Conservation (phyloP, 2,329 filamentous ascomycete genomes). For the Ambrosiella xylebori region DNA sequence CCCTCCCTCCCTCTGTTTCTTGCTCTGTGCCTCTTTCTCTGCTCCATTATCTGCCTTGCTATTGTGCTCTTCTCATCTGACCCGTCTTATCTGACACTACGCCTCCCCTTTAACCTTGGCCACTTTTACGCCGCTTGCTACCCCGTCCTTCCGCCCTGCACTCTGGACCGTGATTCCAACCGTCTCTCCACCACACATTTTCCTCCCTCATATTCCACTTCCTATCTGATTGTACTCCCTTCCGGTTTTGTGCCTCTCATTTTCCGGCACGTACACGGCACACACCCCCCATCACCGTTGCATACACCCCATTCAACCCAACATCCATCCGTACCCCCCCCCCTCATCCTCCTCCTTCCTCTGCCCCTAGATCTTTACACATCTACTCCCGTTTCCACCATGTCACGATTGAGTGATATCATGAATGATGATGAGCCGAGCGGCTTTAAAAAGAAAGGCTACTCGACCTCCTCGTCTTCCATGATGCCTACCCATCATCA, state of each 20-base stretch:
- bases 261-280: background rate
- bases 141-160: background rate
- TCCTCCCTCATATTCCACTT: background rate
- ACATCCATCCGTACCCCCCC: background rate
- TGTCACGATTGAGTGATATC: constrained; percentile 13
- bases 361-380: background rate
- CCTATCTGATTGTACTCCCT: background rate
- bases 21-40: background rate
- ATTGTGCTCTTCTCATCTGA: background rate
- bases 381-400: background rate
- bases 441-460: constrained; percentile 9
- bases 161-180: background rate
- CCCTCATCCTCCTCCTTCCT: constrained; percentile 4
- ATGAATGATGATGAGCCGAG: constrained; percentile 12
- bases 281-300: background rate
- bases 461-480: constrained; percentile 7
- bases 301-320: background rate
- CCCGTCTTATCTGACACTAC: constrained; percentile 2
- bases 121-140: background rate
- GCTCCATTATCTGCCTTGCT: constrained; percentile 3
- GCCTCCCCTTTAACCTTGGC: background rate
- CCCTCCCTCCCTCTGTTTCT: background rate
- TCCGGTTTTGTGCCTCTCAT: background rate
- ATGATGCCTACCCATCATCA: constrained; percentile 2
- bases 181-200: background rate